Conservation (phyloP, 129 eudicot genomes). For the Tanacetum coccineum region DNA sequence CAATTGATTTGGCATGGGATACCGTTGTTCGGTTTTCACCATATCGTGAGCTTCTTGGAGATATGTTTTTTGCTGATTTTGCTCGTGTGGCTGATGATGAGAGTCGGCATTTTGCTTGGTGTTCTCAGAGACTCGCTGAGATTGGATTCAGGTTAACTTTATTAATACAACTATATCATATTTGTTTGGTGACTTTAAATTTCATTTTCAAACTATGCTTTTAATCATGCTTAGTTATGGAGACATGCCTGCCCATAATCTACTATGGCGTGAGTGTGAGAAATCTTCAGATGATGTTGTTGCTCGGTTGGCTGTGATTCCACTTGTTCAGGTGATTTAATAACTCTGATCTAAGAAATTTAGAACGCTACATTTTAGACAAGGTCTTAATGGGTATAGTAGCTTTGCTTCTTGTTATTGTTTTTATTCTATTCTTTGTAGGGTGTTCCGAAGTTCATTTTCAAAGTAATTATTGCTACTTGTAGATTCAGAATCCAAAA, state of each 20-base stretch:
- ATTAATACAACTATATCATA: not conserved
- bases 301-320: slow-evolving; percentile 93
- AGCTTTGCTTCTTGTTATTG: not conserved
- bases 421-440: not conserved
- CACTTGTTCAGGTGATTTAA: slow-evolving; percentile 79
- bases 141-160: slow-evolving; percentile 77
- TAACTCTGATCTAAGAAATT: not conserved
- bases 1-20: slow-evolving; percentile 98
- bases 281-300: slow-evolving; percentile 83
- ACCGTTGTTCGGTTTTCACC: slow-evolving; percentile 96
- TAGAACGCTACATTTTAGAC: no score
- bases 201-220: not conserved
- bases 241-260: slow-evolving; percentile 96
- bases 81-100: slow-evolving; percentile 98
- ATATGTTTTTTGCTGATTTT: slow-evolving; percentile 90
- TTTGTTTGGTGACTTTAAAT: not conserved
- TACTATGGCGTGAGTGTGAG: slow-evolving; percentile 90
- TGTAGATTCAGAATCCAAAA: no score
- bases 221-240: slow-evolving; percentile 56
- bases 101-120: slow-evolving; percentile 98
- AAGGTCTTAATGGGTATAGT: not conserved
- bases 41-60: slow-evolving; percentile 65
- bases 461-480: no score
- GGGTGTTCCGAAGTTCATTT: no score
- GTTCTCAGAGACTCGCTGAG: slow-evolving; percentile 84